Evolutionary conservation across 352 stramenopile genomes (phyloP).

Genomic region (Phytophthora palmivora): DNA sequence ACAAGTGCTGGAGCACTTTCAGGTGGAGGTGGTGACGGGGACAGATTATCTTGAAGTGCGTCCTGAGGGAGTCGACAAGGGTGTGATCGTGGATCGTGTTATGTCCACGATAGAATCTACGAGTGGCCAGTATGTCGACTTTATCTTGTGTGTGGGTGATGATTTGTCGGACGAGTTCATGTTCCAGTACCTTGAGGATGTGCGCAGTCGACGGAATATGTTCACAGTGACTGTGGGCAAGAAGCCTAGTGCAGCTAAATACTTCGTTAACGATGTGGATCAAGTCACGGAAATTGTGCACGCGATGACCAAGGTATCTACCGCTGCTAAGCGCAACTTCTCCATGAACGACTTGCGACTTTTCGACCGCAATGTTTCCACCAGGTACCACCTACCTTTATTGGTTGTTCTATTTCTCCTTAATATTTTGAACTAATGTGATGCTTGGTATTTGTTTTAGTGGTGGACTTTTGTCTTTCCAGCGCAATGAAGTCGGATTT

Average conservation of each 20-base stretch:
- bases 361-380: no score
- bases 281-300: constrained; percentile 95
- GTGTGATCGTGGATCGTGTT: constrained; percentile 96
- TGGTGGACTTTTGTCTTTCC: no score
- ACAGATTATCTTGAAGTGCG: no score
- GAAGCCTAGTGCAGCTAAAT: constrained; percentile 97
- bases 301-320: constrained; percentile 87
- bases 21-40: no score
- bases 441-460: no score
- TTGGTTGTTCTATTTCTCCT: no score
- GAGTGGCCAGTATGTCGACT: constrained; percentile 91
- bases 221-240: constrained; percentile 99
- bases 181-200: constrained; percentile 91
- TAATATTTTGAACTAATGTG: no score
- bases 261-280: constrained; percentile 98
- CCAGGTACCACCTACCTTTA: no score
- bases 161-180: constrained; percentile 99
- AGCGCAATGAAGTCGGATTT: no score
- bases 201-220: constrained; percentile 66
- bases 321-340: constrained; percentile 82
- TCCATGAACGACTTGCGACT: constrained; percentile 89
- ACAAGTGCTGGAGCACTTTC: no score
- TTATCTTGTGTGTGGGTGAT: constrained; percentile 97
- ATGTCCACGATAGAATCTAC: constrained; percentile 91
- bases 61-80: constrained; percentile 99